A percentile compares a stretch with the other conserved stretches of the same genome.
phyloP scores from a whole-genome alignment of 495 filamentous ascomycete genomes.

The Chaetomium tenue region DNA sequence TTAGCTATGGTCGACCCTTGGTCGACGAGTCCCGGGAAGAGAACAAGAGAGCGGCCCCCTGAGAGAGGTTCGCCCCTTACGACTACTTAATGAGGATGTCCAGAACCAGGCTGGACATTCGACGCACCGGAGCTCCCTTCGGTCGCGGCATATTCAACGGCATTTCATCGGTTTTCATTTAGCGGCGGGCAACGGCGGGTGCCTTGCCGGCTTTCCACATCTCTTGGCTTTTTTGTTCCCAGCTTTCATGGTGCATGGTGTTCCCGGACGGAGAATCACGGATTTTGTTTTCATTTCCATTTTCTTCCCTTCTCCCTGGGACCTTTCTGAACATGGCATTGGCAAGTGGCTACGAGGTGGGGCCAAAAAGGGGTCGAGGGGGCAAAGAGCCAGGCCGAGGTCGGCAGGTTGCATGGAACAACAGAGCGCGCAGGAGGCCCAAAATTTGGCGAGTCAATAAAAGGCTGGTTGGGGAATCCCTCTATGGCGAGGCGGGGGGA shows the following conservation, averaged over 20 bases:
- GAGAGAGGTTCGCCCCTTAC: background rate
- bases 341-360: background rate
- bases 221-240: conserved; percentile 20
- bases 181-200: background rate
- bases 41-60: background rate
- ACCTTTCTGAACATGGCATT: conserved; percentile 1
- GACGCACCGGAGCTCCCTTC: background rate
- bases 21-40: background rate
- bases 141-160: background rate
- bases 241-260: conserved; percentile 24
- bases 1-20: background rate
- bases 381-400: conserved; percentile 4
- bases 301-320: conserved; percentile 6
- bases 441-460: conserved; percentile 9
- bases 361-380: conserved; percentile 10
- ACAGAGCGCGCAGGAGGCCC: background rate
- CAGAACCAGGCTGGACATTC: conserved; percentile 18
- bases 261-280: conserved; percentile 18
- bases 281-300: conserved; percentile 2
- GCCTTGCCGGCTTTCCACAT: conserved; percentile 12
- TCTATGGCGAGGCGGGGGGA: background rate
- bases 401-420: conserved; percentile 2
- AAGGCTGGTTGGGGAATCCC: conserved; percentile 7
- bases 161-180: background rate
- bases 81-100: conserved; percentile 2